Evolutionary conservation across 2,329 filamentous ascomycete species (phyloP).

Genomic region (Trichoderma endophyticum): DNA sequence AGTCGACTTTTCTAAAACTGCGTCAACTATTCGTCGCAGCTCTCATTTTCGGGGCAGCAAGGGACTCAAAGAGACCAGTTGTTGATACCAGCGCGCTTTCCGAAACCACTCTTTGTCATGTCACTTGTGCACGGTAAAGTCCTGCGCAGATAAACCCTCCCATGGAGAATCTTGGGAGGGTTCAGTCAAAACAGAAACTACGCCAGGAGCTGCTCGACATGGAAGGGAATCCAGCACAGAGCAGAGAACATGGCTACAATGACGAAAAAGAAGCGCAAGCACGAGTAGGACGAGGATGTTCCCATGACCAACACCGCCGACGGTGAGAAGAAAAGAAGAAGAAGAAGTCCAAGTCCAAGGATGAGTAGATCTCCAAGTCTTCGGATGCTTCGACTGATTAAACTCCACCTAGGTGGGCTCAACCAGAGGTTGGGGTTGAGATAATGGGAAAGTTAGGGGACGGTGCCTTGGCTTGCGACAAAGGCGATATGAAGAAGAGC

Average conservation of each 20-base stretch:
- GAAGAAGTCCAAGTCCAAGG: conserved; percentile 48
- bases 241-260: not conserved
- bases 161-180: too few relatives aligned
- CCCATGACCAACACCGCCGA: conserved; percentile 41
- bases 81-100: too few relatives aligned
- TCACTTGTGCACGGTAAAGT: not conserved
- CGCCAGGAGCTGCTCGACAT: not conserved
- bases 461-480: not conserved
- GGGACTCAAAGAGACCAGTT: too few relatives aligned
- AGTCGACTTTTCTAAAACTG: too few relatives aligned
- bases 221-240: not conserved
- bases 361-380: conserved; percentile 31
- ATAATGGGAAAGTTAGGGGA: not conserved
- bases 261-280: conserved; percentile 57
- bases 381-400: conserved; percentile 8
- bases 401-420: conserved; percentile 17
- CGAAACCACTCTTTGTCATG: too few relatives aligned
- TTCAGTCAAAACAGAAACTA: not conserved
- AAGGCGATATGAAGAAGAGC: not conserved
- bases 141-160: not conserved
- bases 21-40: too few relatives aligned
- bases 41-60: too few relatives aligned
- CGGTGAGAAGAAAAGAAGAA: conserved; percentile 44
- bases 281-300: conserved; percentile 42
- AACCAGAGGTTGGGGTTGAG: not conserved